Percentiles rank a stretch among this genome's conserved stretches.
Conservation (phyloP, 164 flowering plant genomes). For the Echeveria elegans region DNA sequence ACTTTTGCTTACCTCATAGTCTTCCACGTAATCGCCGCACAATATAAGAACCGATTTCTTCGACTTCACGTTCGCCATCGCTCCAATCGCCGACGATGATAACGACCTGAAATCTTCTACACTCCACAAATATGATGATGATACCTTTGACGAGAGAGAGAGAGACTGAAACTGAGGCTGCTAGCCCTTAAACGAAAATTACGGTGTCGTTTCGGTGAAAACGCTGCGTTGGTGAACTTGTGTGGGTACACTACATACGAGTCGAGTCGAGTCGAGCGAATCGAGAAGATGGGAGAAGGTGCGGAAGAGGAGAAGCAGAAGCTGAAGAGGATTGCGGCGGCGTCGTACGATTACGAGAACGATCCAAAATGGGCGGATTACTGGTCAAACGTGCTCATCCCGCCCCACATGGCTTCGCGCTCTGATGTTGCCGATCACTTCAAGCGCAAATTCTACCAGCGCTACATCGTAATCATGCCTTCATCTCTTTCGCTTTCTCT, state of each 20-base stretch:
- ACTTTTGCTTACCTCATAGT: conserved; percentile 51
- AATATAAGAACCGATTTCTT: conserved; percentile 50
- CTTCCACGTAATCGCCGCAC: conserved; percentile 94
- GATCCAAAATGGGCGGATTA: conserved; percentile 91
- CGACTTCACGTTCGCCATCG: conserved; percentile 24
- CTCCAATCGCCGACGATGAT: neutral
- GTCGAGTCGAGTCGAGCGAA: conserved; percentile 11
- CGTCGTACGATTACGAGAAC: conserved; percentile 82
- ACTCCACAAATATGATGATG: no score
- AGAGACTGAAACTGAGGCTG: neutral
- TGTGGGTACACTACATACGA: neutral
- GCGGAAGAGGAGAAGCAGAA: conserved; percentile 30
- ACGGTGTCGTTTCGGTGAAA: neutral
- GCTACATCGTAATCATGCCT: conserved; percentile 54
- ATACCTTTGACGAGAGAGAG: no score
- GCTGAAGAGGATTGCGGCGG: conserved; percentile 76
- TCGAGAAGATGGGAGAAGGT: conserved; percentile 40
- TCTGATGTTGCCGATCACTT: conserved; percentile 71
- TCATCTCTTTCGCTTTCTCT: neutral
- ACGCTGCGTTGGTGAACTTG: neutral
- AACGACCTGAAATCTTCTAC: neutral
- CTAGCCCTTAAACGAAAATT: neutral
- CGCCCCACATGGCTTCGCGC: conserved; percentile 85
- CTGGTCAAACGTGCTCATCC: conserved; percentile 94
- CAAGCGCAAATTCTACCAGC: conserved; percentile 98